Conservation (phyloP, 2,329 filamentous ascomycete species). For the Corynespora cassiicola region DNA sequence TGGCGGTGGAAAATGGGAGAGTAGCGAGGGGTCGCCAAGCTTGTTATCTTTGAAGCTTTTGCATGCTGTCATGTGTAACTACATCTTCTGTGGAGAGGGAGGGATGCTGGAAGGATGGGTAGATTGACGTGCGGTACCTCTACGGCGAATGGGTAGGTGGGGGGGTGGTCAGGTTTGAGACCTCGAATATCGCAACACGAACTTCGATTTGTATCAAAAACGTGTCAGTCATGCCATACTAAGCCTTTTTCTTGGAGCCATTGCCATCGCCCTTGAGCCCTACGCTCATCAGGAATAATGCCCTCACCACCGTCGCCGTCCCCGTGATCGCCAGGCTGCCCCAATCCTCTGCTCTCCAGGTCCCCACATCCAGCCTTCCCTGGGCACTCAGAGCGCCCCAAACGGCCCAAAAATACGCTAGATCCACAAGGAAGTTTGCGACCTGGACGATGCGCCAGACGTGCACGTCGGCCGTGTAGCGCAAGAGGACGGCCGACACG, state of each 20-base stretch:
- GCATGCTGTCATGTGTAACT: no score
- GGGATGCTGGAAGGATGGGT: no score
- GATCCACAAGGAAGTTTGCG: conserved; percentile 26
- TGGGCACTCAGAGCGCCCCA: conserved; percentile 21
- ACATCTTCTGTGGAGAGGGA: no score
- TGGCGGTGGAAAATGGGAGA: conserved; percentile 4
- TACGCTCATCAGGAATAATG: conserved; percentile 25
- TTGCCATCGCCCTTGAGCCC: conserved; percentile 19
- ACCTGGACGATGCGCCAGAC: conserved; percentile 30
- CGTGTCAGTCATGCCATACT: no score
- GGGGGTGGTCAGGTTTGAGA: no score
- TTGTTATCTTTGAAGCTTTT: no score
- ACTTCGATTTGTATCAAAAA: no score
- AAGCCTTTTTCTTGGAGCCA: conserved; percentile 1
- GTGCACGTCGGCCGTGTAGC: conserved; percentile 27
- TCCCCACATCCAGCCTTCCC: conserved; percentile 14
- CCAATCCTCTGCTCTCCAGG: conserved; percentile 34
- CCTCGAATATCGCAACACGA: no score
- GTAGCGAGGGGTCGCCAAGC: conserved; percentile 3
- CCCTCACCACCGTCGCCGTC: conserved; percentile 24
- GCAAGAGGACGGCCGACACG: conserved; percentile 30
- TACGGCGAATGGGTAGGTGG: no score
- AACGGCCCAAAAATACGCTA: conserved; percentile 26
- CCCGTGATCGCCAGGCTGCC: conserved; percentile 40
- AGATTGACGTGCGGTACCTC: no score